phyloP scores from a whole-genome alignment of 139 green algal genomes.

The Spirogloea muscicola region DNA sequence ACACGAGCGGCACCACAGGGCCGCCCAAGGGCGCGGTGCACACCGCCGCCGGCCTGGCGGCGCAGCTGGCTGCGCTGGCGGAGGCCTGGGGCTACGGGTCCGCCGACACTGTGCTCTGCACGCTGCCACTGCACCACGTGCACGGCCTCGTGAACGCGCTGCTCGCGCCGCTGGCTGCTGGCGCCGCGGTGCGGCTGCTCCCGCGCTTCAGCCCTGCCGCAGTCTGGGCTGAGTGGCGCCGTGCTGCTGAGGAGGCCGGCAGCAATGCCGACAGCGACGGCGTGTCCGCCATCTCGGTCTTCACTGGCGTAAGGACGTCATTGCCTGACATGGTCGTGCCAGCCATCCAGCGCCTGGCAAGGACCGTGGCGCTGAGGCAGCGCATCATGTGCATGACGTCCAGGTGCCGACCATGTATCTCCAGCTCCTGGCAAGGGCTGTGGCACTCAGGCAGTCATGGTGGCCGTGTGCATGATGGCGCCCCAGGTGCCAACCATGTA shows the following conservation, averaged over 20 bases:
- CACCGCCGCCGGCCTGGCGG: conserved; percentile 62
- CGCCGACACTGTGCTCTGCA: conserved; percentile 79
- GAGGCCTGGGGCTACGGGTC: conserved; percentile 72
- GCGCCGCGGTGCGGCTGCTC: conserved; percentile 61
- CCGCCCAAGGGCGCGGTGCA: conserved; percentile 85
- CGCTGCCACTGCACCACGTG: conserved; percentile 90
- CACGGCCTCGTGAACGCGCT: conserved; percentile 94
- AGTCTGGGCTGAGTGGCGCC: conserved; percentile 35
- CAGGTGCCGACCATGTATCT: too few relatives aligned
- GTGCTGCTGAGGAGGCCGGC: neutral
- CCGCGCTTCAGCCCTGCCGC: conserved; percentile 66
- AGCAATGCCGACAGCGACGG: too few relatives aligned
- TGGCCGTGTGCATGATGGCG: neutral
- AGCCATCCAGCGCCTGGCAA: neutral
- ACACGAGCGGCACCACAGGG: conserved; percentile 96
- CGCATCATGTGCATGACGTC: too few relatives aligned
- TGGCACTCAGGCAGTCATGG: neutral
- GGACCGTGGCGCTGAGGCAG: neutral
- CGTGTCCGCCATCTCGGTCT: conserved; percentile 66
- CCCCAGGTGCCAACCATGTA: conserved; percentile 91
- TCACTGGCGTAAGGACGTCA: conserved; percentile 70
- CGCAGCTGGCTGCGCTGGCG: conserved; percentile 59
- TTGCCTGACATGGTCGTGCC: neutral
- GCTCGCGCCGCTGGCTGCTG: conserved; percentile 64
- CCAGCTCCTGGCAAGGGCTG: neutral